Evolutionary conservation across 2,329 filamentous ascomycete species (phyloP).

Genomic region (Hypoxylon sp.): DNA sequence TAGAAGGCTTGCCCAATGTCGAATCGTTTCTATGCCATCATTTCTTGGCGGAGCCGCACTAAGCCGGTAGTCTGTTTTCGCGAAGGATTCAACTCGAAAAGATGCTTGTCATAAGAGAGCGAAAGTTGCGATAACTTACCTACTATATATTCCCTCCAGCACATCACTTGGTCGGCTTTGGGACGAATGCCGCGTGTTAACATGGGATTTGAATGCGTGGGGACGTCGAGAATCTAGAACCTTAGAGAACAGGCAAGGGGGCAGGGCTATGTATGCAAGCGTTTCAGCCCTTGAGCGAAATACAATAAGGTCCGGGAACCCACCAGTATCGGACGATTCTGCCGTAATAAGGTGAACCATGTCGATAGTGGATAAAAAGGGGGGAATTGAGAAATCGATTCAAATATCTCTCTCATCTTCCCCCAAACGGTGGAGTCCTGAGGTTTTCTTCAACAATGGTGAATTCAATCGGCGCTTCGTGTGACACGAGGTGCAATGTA

Average conservation of each 20-base stretch:
- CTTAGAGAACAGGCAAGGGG: constrained; percentile 12
- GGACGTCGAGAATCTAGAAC: constrained; percentile 17
- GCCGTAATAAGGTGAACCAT: constrained; percentile 28
- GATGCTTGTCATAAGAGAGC: constrained; percentile 11
- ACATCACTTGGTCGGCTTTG: constrained; percentile 27
- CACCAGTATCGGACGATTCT: constrained; percentile 38
- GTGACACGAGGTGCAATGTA: background rate
- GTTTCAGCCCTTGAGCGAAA: constrained; percentile 42
- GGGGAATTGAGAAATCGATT: constrained; percentile 22
- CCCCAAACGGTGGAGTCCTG: background rate
- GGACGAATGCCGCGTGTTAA: constrained; percentile 31
- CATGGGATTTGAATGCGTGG: constrained; percentile 32
- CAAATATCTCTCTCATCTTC: constrained; percentile 36
- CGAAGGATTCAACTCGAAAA: constrained; percentile 4
- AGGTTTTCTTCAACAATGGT: constrained; percentile 15
- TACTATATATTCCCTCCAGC: constrained; percentile 30
- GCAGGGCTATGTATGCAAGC: constrained; percentile 36
- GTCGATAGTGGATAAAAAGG: constrained; percentile 19
- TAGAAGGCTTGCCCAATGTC: constrained; percentile 18
- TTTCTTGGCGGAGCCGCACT: constrained; percentile 28
- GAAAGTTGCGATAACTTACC: constrained; percentile 6
- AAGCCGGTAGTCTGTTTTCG: constrained; percentile 7
- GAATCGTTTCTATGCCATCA: too few species aligned
- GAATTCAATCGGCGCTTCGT: background rate
- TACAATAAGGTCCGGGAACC: constrained; percentile 28